Base-by-base conservation (phyloP, 495 filamentous ascomycete genomes). In the Barbatosphaeria neglecta region DNA sequence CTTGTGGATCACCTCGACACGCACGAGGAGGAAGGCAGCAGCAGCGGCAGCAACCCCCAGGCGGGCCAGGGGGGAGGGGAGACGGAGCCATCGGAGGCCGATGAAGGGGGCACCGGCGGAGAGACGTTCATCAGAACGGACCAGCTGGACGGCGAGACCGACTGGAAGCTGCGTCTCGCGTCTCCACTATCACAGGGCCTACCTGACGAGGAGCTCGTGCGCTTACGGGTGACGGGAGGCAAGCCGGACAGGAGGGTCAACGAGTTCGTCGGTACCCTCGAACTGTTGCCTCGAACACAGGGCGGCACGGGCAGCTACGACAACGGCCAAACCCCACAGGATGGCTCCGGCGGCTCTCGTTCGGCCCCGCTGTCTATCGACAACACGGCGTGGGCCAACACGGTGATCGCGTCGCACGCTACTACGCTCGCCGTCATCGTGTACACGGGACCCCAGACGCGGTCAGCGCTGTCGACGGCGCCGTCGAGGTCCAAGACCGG, bases 301-400 rank as follows among this genome's bases (percentile, higher is more conserved):
- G 61, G 59, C 37, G 60, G 56, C 17, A 52, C 64, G 25, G 58
- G 54, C 24, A 37, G 39, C 19, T 6, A 15, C n/a, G 41, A 56
- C 25, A 57, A 64, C 24, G 55, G 56, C 19, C 56, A 59, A 13
- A 56, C 46, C 18, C 46, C 53, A 27, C 48, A 54, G 35, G 58
- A 61, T 27, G 50, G 55, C 19, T 41, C 22, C 7, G 51, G 52
- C n/a, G 33, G 19, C 6, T 41, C 50, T 4, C 72, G 78, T 47
- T 82, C 82, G 9, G 74, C 83, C 2, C 80, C 90, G 1, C 70
- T 99, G 35, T 86, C 78, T 3, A 95, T 97, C 50, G 93, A 99
- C 65, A 96, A 97, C 57, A 99, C 93, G 10, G 90, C 93, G 3
- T 99, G 93, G 93, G 88, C 90, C 15, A 99, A 97, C 56, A 99